Evolutionary conservation across 2,329 filamentous ascomycete species (phyloP), one percentile per base, ranked within the genome.

Genomic region (Pseudogymnoascus sp.): DNA sequence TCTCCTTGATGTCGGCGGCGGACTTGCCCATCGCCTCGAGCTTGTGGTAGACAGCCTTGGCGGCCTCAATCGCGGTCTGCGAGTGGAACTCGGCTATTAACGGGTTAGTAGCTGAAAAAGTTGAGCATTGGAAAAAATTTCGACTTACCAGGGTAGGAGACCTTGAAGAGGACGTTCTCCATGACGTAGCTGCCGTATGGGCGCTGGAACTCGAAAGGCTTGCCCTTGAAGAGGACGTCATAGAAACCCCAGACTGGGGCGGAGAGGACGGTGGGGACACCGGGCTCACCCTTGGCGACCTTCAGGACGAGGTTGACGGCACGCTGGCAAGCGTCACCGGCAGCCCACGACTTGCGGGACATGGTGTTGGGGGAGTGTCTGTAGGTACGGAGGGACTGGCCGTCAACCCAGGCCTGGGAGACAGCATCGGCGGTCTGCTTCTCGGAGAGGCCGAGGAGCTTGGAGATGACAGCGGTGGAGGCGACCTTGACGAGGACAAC

Each of bases 141-240:
- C 15, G 21, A 75, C 83, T 75, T 81, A 91, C 90, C 90, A 73
- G 93, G 93, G 76, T 97, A 97, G 51, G 94, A 99, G 65, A 99
- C 94, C 85, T 99, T 99, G 88, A 99, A 99, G 67, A 99, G 87
- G 65, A 99, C 92, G 73, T 97, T 99, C 86, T 99, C 94, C 94
- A 99, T 99, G 68, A 99, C 94, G 77, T 99, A 99, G 82, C 90
- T 96, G 74, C 92, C 93, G 74, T 99, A 99, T 63, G 88, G 86
- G 66, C 94, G 87, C 82, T 97, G 93, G 84, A 97, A 99, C 76
- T 92, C 81, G 75, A 99, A 99, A 78, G 90, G 90, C 72, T 95
- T 91, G 78, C 92, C 92, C 81, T 92, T 91, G 84, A 97, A 99
- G 67, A 95, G 84, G 67, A 97, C 92, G 74, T 99, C 94, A 79